Conservation (phyloP, 2,329 filamentous ascomycete genomes). For the Xylariaceae sp. region DNA sequence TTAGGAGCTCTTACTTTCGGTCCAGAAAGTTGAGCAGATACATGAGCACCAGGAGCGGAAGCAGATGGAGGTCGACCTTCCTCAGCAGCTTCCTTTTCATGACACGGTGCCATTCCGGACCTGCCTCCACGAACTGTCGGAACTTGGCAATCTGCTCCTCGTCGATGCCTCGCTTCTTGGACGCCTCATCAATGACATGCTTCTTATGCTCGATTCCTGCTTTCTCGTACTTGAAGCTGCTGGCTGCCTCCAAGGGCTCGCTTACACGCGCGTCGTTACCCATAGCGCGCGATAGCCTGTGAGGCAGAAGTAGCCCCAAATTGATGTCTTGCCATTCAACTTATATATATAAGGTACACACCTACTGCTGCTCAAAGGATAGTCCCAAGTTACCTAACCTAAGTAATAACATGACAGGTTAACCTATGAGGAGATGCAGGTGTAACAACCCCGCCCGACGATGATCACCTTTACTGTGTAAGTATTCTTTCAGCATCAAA, state of each 20-base stretch:
- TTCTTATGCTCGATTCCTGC: slow-evolving; percentile 10
- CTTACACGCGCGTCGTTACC: slow-evolving; percentile 7
- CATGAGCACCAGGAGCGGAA: slow-evolving; percentile 50
- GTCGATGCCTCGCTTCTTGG: slow-evolving; percentile 16
- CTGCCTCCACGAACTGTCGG: slow-evolving; percentile 24
- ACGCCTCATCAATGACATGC: slow-evolving; percentile 7
- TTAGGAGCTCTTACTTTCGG: slow-evolving; percentile 28
- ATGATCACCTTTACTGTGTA: too few relatives aligned
- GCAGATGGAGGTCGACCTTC: slow-evolving; percentile 47
- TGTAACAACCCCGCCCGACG: too few relatives aligned
- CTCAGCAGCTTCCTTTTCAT: slow-evolving; percentile 35
- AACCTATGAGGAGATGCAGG: too few relatives aligned
- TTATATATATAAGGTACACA: too few relatives aligned
- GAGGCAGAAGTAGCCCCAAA: neutral
- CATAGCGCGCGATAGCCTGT: neutral
- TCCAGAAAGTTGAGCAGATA: slow-evolving; percentile 54
- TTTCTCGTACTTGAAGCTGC: slow-evolving; percentile 1
- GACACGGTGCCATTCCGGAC: slow-evolving; percentile 26
- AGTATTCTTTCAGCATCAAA: too few relatives aligned
- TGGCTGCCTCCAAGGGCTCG: slow-evolving; percentile 5
- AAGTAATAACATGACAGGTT: too few relatives aligned
- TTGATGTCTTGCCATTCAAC: neutral
- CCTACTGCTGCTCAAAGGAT: too few relatives aligned
- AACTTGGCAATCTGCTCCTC: slow-evolving; percentile 23
- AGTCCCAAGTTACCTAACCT: too few relatives aligned